Evolutionary conservation across 192 early-diverging fungal species (phyloP).

Genomic region (Podila minutissima): DNA sequence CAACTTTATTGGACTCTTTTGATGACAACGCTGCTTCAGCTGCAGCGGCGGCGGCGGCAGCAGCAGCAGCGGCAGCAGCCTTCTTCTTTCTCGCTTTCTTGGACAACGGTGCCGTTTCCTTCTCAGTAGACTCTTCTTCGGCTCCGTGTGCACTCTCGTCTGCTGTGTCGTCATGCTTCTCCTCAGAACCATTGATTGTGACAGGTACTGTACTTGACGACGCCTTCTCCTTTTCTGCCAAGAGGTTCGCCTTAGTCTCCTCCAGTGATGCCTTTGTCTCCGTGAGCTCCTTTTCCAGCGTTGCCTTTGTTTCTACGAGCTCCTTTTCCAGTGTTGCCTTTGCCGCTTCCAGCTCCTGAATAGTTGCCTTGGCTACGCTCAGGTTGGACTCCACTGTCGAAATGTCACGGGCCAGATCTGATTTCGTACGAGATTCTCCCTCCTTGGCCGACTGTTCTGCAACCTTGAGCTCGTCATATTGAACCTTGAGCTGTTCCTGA

Average conservation of each 20-base stretch:
- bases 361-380: constrained; percentile 1
- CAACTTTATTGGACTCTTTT: constrained; percentile 9
- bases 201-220: not conserved
- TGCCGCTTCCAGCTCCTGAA: constrained; percentile 18
- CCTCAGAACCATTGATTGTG: not conserved
- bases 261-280: constrained; percentile 11
- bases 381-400: constrained; percentile 14
- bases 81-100: constrained; percentile 45
- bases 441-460: constrained; percentile 41
- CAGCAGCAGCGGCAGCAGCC: constrained; percentile 9
- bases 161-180: constrained; percentile 16
- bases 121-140: constrained; percentile 24
- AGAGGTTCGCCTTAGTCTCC: constrained; percentile 6
- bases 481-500: constrained; percentile 11
- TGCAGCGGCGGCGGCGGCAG: constrained; percentile 6
- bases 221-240: constrained; percentile 13
- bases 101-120: constrained; percentile 25
- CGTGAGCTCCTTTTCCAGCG: constrained; percentile 1
- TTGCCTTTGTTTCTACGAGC: constrained; percentile 11
- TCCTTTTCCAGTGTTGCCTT: constrained; percentile 25
- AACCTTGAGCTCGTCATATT: constrained; percentile 32
- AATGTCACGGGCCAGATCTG: constrained; percentile 24
- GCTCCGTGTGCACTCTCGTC: constrained; percentile 18
- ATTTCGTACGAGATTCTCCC: constrained; percentile 30
- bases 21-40: constrained; percentile 18